Conservation (phyloP, 148 eudicot genomes). For the Fagopyrum homotropicum region DNA sequence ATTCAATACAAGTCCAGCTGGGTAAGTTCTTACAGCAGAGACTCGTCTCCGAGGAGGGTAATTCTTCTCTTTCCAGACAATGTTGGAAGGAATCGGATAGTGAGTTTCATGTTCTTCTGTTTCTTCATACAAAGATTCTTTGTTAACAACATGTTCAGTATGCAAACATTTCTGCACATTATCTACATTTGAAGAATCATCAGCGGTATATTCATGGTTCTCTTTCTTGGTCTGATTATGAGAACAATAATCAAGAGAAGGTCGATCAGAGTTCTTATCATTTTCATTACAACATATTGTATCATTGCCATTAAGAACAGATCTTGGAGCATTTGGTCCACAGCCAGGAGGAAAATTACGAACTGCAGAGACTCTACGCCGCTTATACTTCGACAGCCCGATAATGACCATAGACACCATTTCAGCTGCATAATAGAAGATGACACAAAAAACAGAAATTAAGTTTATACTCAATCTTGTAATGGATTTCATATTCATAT, state of each 20-base stretch:
- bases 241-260: not conserved
- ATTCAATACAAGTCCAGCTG: conserved; percentile 25
- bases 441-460: not conserved
- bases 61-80: conserved; percentile 12
- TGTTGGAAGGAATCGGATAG: conserved; percentile 15
- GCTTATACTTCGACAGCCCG: conserved; percentile 39
- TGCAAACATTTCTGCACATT: not conserved
- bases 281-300: not conserved
- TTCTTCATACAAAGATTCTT: not conserved
- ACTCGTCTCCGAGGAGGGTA: conserved; percentile 26
- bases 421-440: not conserved
- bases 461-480: not conserved
- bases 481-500: too few relatives aligned
- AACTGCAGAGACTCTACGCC: conserved; percentile 50
- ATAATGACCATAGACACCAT: conserved; percentile 29
- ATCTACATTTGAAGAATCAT: not conserved
- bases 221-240: not conserved
- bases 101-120: not conserved
- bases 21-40: conserved; percentile 59
- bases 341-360: conserved; percentile 73
- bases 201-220: not conserved
- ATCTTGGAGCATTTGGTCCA: conserved; percentile 37
- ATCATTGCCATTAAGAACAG: conserved; percentile 11
- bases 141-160: not conserved
- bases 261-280: not conserved